Percentiles rank a stretch among this genome's conserved stretches.
These are phyloP conservation scores for Adansonia gregorii DNA, from an alignment of 441 rosid genomes.

Conservation along the genomic window DNA sequence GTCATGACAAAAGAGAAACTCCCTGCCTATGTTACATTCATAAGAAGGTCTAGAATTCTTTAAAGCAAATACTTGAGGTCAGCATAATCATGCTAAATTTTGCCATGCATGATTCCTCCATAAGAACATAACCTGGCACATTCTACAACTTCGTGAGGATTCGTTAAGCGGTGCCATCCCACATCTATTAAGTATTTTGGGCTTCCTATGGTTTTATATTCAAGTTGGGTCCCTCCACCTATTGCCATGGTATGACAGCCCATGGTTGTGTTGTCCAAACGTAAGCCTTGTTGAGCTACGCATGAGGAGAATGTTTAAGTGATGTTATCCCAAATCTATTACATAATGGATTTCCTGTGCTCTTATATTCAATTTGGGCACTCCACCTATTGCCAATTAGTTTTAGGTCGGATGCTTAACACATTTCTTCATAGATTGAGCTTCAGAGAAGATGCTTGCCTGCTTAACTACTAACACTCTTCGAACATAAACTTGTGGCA, in stretches of 20 bases:
- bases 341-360: neutral
- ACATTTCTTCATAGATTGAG: neutral
- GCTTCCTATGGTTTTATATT: neutral
- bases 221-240: neutral
- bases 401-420: neutral
- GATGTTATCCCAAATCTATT: neutral
- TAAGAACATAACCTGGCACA: neutral
- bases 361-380: neutral
- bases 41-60: neutral
- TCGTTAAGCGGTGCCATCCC: neutral
- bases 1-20: neutral
- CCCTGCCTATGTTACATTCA: neutral
- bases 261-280: neutral
- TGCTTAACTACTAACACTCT: neutral
- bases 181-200: neutral
- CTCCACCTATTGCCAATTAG: neutral
- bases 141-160: neutral
- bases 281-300: neutral
- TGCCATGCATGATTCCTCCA: neutral
- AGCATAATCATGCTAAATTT: neutral
- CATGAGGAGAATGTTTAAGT: neutral
- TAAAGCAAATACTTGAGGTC: neutral
- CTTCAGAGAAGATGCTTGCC: neutral
- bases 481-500: conserved; percentile 16
- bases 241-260: neutral